A percentile compares a stretch with the other conserved stretches of the same genome.
These are phyloP conservation scores for Pueraria montana DNA, from an alignment of 306 rosid species.

Conservation along the genomic window DNA sequence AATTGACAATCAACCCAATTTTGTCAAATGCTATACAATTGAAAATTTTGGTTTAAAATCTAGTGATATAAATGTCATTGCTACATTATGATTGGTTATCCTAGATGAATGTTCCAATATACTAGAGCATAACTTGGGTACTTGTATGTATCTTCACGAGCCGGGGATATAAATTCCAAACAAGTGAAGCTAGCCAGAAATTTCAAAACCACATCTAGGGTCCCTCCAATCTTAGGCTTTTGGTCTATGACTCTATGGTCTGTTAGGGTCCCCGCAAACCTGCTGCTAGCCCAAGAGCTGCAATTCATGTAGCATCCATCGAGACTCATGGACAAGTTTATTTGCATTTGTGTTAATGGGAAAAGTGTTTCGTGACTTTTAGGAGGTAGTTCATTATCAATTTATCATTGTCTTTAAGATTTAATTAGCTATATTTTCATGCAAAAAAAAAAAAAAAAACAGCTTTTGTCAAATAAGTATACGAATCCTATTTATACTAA, in stretches of 20 bases:
- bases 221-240: constrained; percentile 1
- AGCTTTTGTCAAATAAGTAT: not conserved
- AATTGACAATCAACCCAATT: no score
- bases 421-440: not conserved
- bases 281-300: not conserved
- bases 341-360: not conserved
- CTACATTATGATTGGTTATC: no score
- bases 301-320: not conserved
- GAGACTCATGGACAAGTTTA: not conserved
- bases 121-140: not conserved
- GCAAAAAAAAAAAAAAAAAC: not conserved
- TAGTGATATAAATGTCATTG: no score
- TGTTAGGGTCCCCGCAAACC: constrained; percentile 3
- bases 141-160: not conserved
- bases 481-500: not conserved
- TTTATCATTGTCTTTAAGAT: not conserved
- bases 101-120: not conserved
- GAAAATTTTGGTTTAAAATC: no score
- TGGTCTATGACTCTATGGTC: not conserved
- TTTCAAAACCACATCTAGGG: not conserved
- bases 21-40: no score
- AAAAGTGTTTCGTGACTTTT: not conserved
- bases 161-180: not conserved
- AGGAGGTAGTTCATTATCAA: not conserved
- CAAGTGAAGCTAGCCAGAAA: not conserved